phyloP scores from a whole-genome alignment of 352 stramenopile genomes.

The Phytophthora syringae region DNA sequence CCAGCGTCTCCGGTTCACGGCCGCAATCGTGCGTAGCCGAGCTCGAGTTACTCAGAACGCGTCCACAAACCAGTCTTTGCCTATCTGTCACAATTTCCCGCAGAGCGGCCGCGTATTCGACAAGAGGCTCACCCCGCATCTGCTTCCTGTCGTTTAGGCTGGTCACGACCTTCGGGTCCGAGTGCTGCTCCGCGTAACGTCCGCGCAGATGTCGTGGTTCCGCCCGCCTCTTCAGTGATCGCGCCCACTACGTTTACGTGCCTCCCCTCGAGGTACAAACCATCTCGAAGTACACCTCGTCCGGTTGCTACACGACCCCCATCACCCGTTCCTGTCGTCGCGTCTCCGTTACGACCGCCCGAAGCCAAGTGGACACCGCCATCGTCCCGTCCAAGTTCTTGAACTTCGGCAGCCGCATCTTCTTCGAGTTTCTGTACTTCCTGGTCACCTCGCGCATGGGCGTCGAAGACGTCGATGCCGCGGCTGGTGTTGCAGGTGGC shows the following conservation, averaged over 20 bases:
- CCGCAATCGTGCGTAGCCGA: neutral
- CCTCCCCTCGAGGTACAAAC: too few relatives aligned
- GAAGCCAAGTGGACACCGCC: constrained; percentile 3
- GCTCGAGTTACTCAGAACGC: constrained; percentile 1
- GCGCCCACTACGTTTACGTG: neutral
- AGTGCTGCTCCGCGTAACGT: neutral
- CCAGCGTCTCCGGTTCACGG: neutral
- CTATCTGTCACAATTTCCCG: neutral
- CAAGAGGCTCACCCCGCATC: neutral
- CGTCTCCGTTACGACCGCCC: neutral
- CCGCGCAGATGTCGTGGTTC: neutral
- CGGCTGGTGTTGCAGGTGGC: too few relatives aligned
- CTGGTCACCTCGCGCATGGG: too few relatives aligned
- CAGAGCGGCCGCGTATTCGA: neutral
- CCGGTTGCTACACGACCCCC: too few relatives aligned
- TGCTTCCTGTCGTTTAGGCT: neutral
- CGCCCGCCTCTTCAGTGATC: neutral
- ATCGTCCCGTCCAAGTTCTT: constrained; percentile 4
- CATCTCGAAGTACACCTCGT: too few relatives aligned
- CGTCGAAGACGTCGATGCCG: too few relatives aligned
- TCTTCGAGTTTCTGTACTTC: too few relatives aligned
- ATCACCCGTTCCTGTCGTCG: too few relatives aligned
- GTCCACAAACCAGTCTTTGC: neutral
- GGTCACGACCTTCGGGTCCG: neutral
- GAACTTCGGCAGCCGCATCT: neutral